phyloP scores from a whole-genome alignment of 495 filamentous ascomycete species.

The Penicillium riverlandense region DNA sequence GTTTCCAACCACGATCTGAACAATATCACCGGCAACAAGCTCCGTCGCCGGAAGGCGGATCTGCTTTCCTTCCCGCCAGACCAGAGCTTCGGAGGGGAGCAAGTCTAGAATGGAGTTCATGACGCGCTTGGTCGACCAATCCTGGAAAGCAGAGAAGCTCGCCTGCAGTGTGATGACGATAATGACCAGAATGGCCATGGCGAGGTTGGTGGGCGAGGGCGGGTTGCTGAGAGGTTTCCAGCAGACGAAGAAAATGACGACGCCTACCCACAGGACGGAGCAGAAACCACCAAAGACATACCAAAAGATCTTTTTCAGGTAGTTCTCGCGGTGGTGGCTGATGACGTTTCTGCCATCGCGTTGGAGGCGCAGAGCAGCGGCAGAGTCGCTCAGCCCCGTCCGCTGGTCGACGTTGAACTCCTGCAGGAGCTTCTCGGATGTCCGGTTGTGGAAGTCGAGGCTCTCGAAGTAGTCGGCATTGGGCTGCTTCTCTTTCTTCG shows the following conservation, averaged over 20 bases:
- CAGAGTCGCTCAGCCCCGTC: conserved; percentile 18
- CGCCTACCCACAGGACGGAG: conserved; percentile 58
- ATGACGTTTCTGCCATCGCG: conserved; percentile 57
- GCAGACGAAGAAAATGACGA: conserved; percentile 62
- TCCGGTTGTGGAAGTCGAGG: conserved; percentile 30
- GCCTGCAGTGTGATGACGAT: conserved; percentile 66
- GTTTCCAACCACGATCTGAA: conserved; percentile 59
- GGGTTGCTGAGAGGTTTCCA: conserved; percentile 72
- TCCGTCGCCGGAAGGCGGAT: conserved; percentile 44
- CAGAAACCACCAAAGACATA: conserved; percentile 74
- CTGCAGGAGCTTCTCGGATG: conserved; percentile 19
- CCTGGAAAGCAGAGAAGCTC: conserved; percentile 61
- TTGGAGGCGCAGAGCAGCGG: conserved; percentile 36
- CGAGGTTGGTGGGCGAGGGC: conserved; percentile 57
- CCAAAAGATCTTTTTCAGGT: conserved; percentile 47
- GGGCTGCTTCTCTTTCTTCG: conserved; percentile 18
- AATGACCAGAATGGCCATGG: conserved; percentile 59
- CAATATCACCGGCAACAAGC: conserved; percentile 62
- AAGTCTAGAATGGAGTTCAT: conserved; percentile 62
- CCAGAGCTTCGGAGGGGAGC: conserved; percentile 56
- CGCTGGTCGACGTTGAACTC: conserved; percentile 26
- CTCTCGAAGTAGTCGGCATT: conserved; percentile 36
- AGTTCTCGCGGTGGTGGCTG: conserved; percentile 49
- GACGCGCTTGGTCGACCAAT: conserved; percentile 56
- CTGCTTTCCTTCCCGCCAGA: conserved; percentile 51